Evolutionary conservation across 164 flowering plant genomes (phyloP), one percentile per base, ranked within the genome.

Genomic region (Vitis amurensis): DNA sequence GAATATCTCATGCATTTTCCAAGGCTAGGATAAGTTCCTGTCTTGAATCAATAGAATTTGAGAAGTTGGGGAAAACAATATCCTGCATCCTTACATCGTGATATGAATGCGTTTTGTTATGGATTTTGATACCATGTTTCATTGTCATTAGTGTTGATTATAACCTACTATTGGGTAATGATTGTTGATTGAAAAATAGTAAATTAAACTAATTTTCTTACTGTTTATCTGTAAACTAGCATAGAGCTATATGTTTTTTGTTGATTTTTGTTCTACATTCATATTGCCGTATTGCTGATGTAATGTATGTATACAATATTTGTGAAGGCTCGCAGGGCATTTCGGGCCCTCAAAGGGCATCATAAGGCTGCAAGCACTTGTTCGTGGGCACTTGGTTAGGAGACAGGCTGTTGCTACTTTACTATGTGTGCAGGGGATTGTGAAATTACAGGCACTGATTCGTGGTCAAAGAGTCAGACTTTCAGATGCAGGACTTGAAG

Each of bases 341-440:
- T 91, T 82, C 74, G 84, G 49, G 91, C 92, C 16, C 89, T 89
- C 29, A 92, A 92, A 83, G 74, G 93, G 97, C 70, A 89, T 92
- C 68, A 88, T 88, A 69, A 84, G 91, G 79, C 83, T 92, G 61
- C 98, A 94, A 70, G 97, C 97, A 8, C 79, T 90, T 60, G 74
- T 88, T 59, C 94, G 98, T 74, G 98, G 98, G 7, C 96, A 87
- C 79, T 73, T 94, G 81, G 98, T 90, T 29, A 80, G 98, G 74
- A 83, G 94, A 71, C 97, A 94, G 77, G 97, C 96, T 68, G 82
- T 86, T 78, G 82, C 91, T 49, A 88, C 96, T 61, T 74, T 89
- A n/a, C 69, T 47, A 31, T 92, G 88, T 67, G 49, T 92, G 75
- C 80, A 68, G 59, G 88, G 86, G 53, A 85, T 94, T 30, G 79